Base-by-base conservation (phyloP, 1,284 basidiomycete genomes). In the Puccinia coronata region DNA sequence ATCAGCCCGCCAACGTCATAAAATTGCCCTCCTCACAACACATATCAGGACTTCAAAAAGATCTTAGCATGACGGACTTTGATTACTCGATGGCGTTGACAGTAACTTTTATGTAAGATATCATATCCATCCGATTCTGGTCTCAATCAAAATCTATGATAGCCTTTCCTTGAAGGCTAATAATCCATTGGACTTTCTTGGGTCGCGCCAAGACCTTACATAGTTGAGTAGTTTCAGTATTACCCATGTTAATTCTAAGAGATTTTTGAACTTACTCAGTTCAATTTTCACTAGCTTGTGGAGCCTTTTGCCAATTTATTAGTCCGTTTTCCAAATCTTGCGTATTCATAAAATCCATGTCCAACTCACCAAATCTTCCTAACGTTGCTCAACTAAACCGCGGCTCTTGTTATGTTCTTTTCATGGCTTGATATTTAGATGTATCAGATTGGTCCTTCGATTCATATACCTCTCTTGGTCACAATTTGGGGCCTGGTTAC, bases 1-100 rank as follows among this genome's bases (percentile, higher is more conserved):
- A 8, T 43, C 16, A 16, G 43, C 43, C 43, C 6, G 43, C 43
- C 16, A 8, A 43, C 43, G 8, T 43, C 43, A 43, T 16, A 43
- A 43, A 1, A 2, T 18, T 36, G 18, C 23, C 20, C n/a, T 14
- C 63, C 41, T 67, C 23, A 67, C 34, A 41, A 39, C 5, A 11
- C 9, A 67, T n/a, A 67, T 41, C 63, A 74, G 72, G 72, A 43
- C 55, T 74, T 2, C 72, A 74, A 43, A 74, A 59, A 43, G 55
- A 59, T 25, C 72, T 74, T 39, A 0, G 43, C n/a, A 36, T 74
- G 72, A 41, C 53, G 1, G 72, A 74, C 55, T n/a, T 23, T 31
- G 51, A 74, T 34, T 74, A 39, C 55, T 74, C 51, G 25, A 74
- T 74, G 49, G 72, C 72, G 11, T 59, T 74, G n/a, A 74, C 72